Conservation (phyloP, 2,329 filamentous ascomycete genomes). For the Aspergillus tanneri region DNA sequence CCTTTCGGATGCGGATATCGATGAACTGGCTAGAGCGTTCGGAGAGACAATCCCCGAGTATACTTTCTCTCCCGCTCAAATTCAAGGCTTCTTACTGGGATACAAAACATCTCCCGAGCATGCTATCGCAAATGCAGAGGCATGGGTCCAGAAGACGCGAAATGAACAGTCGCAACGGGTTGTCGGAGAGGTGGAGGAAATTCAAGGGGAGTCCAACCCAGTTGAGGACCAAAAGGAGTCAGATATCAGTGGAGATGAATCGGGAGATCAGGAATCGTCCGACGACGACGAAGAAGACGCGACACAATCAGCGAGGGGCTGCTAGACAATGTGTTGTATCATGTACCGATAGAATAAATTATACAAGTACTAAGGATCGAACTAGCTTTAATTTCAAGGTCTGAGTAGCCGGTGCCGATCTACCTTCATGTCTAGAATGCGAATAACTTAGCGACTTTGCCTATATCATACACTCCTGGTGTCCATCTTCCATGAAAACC, state of each 20-base stretch:
- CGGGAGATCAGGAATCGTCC: slow-evolving; percentile 2
- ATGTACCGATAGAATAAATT: too few relatives aligned
- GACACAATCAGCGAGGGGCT: too few relatives aligned
- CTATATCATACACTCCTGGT: too few relatives aligned
- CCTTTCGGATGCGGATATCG: slow-evolving; percentile 27
- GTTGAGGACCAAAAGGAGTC: neutral
- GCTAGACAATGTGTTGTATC: too few relatives aligned
- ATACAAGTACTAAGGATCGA: too few relatives aligned
- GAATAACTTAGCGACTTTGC: too few relatives aligned
- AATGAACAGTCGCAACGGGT: slow-evolving; percentile 1
- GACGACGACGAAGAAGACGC: neutral
- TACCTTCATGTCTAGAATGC: too few relatives aligned
- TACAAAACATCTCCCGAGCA: slow-evolving; percentile 49
- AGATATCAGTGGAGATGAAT: neutral
- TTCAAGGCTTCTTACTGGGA: slow-evolving; percentile 54
- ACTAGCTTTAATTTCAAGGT: too few relatives aligned
- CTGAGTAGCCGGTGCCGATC: too few relatives aligned
- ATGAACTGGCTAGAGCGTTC: slow-evolving; percentile 46
- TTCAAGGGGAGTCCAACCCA: neutral
- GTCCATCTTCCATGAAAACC: too few relatives aligned
- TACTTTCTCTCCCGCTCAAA: slow-evolving; percentile 53
- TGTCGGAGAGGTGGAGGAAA: neutral
- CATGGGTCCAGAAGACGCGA: slow-evolving; percentile 34
- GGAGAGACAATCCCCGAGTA: slow-evolving; percentile 46
- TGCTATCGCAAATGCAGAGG: slow-evolving; percentile 45